Conservation (phyloP, 495 filamentous ascomycete species). For the Neurospora sp. region DNA sequence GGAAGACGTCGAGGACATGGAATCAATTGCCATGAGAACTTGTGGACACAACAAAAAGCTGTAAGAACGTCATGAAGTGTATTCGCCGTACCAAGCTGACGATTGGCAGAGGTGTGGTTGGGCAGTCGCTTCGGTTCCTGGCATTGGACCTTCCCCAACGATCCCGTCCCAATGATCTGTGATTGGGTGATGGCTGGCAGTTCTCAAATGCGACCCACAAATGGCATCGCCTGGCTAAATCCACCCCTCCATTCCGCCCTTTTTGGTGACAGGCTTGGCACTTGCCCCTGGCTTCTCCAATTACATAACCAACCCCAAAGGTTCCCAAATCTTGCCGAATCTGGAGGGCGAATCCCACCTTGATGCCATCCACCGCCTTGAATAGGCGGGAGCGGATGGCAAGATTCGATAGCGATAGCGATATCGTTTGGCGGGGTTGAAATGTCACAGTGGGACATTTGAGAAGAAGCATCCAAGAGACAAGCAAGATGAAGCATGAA, state of each 20-base stretch:
- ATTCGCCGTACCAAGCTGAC: conserved; percentile 15
- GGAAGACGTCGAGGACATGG: neutral
- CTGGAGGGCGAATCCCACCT: neutral
- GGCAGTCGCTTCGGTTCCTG: conserved; percentile 1
- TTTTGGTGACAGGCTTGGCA: neutral
- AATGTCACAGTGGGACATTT: neutral
- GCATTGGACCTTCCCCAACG: conserved; percentile 14
- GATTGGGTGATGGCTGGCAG: neutral
- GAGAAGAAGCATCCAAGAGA: neutral
- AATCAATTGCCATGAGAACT: neutral
- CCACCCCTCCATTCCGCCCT: conserved; percentile 1
- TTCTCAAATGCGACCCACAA: neutral
- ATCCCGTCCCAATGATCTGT: neutral
- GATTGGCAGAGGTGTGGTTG: conserved; percentile 5
- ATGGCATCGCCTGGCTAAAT: conserved; percentile 15
- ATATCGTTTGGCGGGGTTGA: conserved; percentile 1
- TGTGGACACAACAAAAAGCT: conserved; percentile 3
- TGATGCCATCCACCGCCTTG: neutral
- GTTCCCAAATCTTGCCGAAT: neutral
- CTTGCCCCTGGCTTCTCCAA: conserved; percentile 2
- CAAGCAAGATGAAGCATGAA: neutral
- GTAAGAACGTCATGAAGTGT: conserved; percentile 4
- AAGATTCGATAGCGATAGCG: neutral
- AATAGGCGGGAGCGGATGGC: neutral
- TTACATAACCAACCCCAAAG: conserved; percentile 3